Evolutionary conservation across 2,329 filamentous ascomycete genomes (phyloP).

Genomic region (Stemphylium beticola): DNA sequence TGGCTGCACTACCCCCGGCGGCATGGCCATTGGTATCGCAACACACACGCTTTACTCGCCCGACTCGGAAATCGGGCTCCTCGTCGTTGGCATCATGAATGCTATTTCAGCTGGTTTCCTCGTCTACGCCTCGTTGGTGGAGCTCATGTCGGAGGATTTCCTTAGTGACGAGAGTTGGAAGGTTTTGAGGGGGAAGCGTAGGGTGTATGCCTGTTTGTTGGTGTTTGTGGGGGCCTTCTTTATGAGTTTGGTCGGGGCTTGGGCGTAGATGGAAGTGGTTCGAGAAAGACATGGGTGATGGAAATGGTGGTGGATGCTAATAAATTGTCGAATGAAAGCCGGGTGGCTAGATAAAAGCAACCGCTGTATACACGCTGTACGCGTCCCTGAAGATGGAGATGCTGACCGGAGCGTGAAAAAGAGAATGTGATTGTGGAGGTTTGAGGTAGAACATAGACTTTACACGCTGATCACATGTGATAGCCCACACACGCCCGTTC

Average conservation of each 20-base stretch:
- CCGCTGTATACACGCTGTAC: too few species aligned
- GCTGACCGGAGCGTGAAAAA: too few species aligned
- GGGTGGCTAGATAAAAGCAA: too few species aligned
- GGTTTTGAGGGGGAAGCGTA: constrained; percentile 65
- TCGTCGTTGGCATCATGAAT: constrained; percentile 88
- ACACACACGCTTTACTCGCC: constrained; percentile 83
- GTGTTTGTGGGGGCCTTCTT: constrained; percentile 69
- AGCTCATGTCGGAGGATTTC: constrained; percentile 86
- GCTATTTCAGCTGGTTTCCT: constrained; percentile 81
- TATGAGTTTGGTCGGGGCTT: constrained; percentile 76
- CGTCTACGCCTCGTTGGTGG: constrained; percentile 82
- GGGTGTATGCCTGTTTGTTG: constrained; percentile 67
- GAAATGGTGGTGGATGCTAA: too few species aligned
- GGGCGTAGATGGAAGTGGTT: constrained; percentile 58
- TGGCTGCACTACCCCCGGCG: constrained; percentile 74
- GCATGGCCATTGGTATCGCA: constrained; percentile 80
- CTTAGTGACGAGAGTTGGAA: constrained; percentile 76
- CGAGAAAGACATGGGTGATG: too few species aligned
- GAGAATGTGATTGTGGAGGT: too few species aligned
- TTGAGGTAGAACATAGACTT: too few species aligned
- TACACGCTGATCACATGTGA: too few species aligned
- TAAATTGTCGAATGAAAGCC: too few species aligned
- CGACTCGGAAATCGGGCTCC: constrained; percentile 72
- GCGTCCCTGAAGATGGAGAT: too few species aligned
- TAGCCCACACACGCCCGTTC: too few species aligned